Conservation (phyloP, 129 eudicot genomes). For the Lonicera japonica region DNA sequence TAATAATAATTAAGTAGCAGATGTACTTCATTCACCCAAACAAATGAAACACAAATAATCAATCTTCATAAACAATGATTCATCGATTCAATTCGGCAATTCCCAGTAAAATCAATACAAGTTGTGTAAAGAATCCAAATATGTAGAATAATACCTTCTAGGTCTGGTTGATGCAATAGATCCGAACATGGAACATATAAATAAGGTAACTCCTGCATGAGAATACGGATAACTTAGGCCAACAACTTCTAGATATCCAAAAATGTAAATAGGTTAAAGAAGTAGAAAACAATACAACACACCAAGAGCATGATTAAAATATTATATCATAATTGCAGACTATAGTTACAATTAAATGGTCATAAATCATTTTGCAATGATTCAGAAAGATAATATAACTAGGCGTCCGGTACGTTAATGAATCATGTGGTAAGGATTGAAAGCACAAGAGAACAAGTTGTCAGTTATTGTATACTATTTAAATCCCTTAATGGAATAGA, state of each 20-base stretch:
- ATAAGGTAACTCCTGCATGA: conserved; percentile 87
- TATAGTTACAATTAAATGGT: not conserved
- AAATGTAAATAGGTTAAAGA: conserved; percentile 2
- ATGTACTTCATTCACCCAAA: not conserved
- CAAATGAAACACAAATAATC: not conserved
- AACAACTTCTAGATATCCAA: conserved; percentile 4
- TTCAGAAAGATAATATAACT: too few relatives aligned
- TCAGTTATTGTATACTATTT: too few relatives aligned
- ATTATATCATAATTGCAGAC: not conserved
- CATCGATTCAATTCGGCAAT: too few relatives aligned
- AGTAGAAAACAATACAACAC: not conserved
- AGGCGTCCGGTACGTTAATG: not conserved
- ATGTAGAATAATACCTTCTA: conserved; percentile 46
- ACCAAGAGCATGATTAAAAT: not conserved
- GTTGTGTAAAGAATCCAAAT: conserved; percentile 5
- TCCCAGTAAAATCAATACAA: too few relatives aligned
- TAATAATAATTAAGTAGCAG: too few relatives aligned
- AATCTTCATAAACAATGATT: not conserved
- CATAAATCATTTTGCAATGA: not conserved
- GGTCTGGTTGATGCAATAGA: conserved; percentile 45
- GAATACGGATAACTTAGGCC: conserved; percentile 12
- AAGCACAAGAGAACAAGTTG: too few relatives aligned
- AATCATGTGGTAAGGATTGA: not conserved
- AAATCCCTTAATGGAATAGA: too few relatives aligned
- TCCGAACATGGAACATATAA: conserved; percentile 80